Evolutionary conservation across 306 rosid species (phyloP).

Genomic region (Casuarina equisetifolia): DNA sequence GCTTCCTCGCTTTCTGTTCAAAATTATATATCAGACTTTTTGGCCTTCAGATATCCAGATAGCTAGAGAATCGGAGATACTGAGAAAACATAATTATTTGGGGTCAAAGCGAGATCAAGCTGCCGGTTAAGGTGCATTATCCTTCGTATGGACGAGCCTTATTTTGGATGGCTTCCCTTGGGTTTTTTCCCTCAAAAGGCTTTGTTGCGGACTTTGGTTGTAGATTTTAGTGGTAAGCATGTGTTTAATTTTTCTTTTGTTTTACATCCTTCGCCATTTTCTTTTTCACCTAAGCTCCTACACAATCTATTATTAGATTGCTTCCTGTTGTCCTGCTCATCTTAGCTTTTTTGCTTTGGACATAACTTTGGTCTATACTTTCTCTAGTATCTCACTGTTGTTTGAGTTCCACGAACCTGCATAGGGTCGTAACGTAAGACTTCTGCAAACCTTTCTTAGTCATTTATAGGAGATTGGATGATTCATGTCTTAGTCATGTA

Average conservation of each 20-base stretch:
- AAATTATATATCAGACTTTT: constrained; percentile 64
- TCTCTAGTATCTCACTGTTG: no score
- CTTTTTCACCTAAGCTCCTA: not conserved
- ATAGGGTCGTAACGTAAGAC: not conserved
- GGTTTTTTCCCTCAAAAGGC: constrained; percentile 43
- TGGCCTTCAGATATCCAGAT: constrained; percentile 95
- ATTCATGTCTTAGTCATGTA: not conserved
- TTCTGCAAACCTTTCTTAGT: not conserved
- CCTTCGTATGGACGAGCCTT: constrained; percentile 32
- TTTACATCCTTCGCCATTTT: not conserved
- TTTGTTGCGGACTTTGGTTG: constrained; percentile 41
- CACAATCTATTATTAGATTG: constrained; percentile 2
- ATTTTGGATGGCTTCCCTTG: constrained; percentile 46
- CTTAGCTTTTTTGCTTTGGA: not conserved
- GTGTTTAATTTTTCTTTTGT: constrained; percentile 5
- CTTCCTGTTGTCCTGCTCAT: not conserved
- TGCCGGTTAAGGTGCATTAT: constrained; percentile 46
- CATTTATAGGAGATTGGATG: not conserved
- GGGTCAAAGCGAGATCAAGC: constrained; percentile 48
- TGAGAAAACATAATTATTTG: constrained; percentile 33
- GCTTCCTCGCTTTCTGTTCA: constrained; percentile 83
- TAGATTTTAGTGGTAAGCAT: constrained; percentile 47
- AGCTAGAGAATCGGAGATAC: constrained; percentile 73
- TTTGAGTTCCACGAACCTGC: not conserved
- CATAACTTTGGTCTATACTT: no score